phyloP scores from a whole-genome alignment of 352 stramenopile genomes.

The Pythium vanterpoolii region DNA sequence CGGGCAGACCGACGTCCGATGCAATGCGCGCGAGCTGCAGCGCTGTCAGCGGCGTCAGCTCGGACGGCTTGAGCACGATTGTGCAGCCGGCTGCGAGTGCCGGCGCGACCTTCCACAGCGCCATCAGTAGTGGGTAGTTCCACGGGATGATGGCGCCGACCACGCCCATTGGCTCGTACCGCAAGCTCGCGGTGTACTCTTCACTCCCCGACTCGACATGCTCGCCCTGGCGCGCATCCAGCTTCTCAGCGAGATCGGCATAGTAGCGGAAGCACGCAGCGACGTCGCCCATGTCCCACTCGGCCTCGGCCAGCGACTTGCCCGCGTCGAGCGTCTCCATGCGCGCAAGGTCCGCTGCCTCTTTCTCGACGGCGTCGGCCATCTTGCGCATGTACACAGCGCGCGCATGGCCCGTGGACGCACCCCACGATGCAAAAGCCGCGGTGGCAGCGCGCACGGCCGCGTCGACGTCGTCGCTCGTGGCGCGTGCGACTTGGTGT shows the following conservation, averaged over 20 bases:
- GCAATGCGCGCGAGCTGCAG: slow-evolving; percentile 67
- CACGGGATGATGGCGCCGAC: slow-evolving; percentile 65
- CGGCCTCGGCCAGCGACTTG: slow-evolving; percentile 56
- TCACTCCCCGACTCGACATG: slow-evolving; percentile 38
- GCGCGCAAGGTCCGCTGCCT: slow-evolving; percentile 35
- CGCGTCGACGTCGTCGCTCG: slow-evolving; percentile 40
- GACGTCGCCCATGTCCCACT: slow-evolving; percentile 74
- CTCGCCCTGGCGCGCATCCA: slow-evolving; percentile 54
- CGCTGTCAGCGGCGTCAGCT: slow-evolving; percentile 91
- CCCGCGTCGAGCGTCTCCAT: slow-evolving; percentile 70
- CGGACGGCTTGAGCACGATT: slow-evolving; percentile 92
- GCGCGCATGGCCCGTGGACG: slow-evolving; percentile 43
- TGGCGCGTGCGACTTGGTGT: slow-evolving; percentile 43
- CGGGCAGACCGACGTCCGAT: slow-evolving; percentile 52
- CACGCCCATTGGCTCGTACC: slow-evolving; percentile 69
- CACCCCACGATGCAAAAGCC: slow-evolving; percentile 44
- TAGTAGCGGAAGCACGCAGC: slow-evolving; percentile 63
- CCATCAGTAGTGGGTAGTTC: slow-evolving; percentile 67
- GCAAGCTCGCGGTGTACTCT: slow-evolving; percentile 43
- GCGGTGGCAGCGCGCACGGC: slow-evolving; percentile 44
- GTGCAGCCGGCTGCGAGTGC: slow-evolving; percentile 93
- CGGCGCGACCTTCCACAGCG: slow-evolving; percentile 74
- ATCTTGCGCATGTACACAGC: slow-evolving; percentile 51
- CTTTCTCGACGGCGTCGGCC: slow-evolving; percentile 35
- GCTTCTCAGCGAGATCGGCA: slow-evolving; percentile 39